Base-by-base conservation (phyloP, 176 grass and related monocot genomes). In the Chloris gayana region DNA sequence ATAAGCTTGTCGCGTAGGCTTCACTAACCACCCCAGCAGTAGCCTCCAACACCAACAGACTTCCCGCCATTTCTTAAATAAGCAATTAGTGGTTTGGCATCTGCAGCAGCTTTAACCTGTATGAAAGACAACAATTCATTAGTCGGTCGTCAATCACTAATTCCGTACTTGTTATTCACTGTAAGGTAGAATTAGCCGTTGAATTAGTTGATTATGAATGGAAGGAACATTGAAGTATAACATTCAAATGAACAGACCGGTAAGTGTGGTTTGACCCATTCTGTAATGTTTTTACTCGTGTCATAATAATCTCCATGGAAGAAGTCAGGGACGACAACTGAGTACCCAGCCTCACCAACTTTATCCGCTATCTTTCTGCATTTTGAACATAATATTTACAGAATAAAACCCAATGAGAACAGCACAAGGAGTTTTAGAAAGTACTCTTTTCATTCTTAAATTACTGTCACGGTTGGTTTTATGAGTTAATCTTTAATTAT, bases 11-110 rank as follows among this genome's bases (percentile, higher is more conserved):
- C 0, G 12, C n/a, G 12, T 34, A 0, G 5, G 2, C 13, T 26
- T 70, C 21, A 54, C 73, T 77, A 18, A 87, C 79, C 79, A 63
- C 79, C 85, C 85, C 79, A 87, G 37, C 85, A 82, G 1, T 82
- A 87, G 31, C 85, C 79, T 0, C 72, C 85, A 64, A 86, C 19
- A 24, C 41, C 85, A 54, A 63, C 8, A 0, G 14, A 64, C 70
- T 87, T 82, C 0, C 34, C 33, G 10, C 51, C 56, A 26, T 33
- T 87, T 47, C 22, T 77, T 30, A 87, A 70, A 69, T 44, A 33
- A 14, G 19, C 56, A 70, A 87, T 63, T 21, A 87, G 35, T 26
- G 85, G 66, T 32, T 87, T 87, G 38, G 72, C 79, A 11, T 87
- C 73, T 64, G 64, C 1, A 33, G 72, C 79, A 11, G 72, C 78